Base-by-base conservation (phyloP, 192 early-diverging fungal genomes). In the Radiomyces spectabilis region DNA sequence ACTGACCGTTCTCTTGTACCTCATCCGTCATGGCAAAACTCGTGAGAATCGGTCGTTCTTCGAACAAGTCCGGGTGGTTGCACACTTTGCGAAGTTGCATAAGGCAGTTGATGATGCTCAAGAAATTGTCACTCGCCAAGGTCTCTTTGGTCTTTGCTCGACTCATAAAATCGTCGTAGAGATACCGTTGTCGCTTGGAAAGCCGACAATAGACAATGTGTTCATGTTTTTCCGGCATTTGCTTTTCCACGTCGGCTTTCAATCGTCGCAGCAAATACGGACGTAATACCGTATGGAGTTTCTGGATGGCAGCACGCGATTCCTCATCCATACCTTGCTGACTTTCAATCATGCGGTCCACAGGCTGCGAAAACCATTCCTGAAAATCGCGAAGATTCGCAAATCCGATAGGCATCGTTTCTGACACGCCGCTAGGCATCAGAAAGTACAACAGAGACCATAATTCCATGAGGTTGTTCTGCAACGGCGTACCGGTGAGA, bases 381-480 rank as follows among this genome's bases (percentile, higher is more conserved):
- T 87, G 84, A 63, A 96, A 96, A 19, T 83, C 81, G 7, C 83
- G 82, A 31, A 84, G 73, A 53, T 82, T 85, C 10, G 86, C 84
- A 70, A 95, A 97, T 0, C 90, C 88, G 38, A 83, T 69, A 2
- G 91, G 86, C 75, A 79, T 80, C 9, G 62, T 59, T 38, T 68
- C 50, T 0, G 75, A 68, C 4, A 76, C 66, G 15, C 73, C 81
- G 27, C 82, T 79, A 0, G 91, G 92, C 77, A 89, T 83, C 58
- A 93, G 64, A 63, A 93, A 94, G 66, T 93, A 88, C 2, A 94
- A 58, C 18, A 94, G 59, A 0, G 84, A 84, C 92, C 92, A 94
- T 3, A 94, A 66, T 58, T 94, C 92, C 67, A 89, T 89, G 43
- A 93, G 51, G 22, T 83, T 85, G 58, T 93, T 93, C 61, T 94